phyloP scores from a whole-genome alignment of 192 early-diverging fungal genomes.

The Coemansia sp. region DNA sequence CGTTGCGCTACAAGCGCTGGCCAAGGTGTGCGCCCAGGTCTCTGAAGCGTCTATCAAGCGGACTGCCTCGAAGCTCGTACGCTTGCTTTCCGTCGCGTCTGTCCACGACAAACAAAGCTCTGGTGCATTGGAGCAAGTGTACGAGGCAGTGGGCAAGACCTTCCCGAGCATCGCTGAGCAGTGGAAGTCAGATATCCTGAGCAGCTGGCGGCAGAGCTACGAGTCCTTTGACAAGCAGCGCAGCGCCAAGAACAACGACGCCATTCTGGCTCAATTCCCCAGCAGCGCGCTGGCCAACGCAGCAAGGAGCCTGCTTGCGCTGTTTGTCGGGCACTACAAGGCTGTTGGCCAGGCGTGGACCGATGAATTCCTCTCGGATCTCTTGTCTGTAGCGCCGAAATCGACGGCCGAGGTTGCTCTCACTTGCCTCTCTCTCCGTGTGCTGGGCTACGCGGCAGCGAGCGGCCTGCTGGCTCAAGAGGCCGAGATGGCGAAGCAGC shows the following conservation, averaged over 20 bases:
- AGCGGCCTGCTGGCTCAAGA: constrained; percentile 13
- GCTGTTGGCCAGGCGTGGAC: constrained; percentile 25
- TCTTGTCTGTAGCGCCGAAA: constrained; percentile 5
- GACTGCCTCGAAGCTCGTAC: constrained; percentile 12
- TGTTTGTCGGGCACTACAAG: constrained; percentile 28
- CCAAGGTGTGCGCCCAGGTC: constrained; percentile 29
- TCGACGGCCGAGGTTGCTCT: constrained; percentile 12
- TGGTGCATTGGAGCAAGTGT: constrained; percentile 24
- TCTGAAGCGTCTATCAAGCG: constrained; percentile 1
- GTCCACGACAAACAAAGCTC: constrained; percentile 32
- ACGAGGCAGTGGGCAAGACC: constrained; percentile 13
- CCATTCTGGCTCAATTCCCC: constrained; percentile 39
- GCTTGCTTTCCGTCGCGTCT: constrained; percentile 17
- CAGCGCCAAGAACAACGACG: constrained; percentile 13
- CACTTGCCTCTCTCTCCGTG: constrained; percentile 36
- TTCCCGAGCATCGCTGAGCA: constrained; percentile 18
- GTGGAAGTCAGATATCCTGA: constrained; percentile 21
- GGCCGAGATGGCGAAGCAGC: constrained; percentile 8
- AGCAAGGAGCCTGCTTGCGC: constrained; percentile 34
- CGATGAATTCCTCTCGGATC: constrained; percentile 16
- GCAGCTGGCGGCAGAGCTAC: constrained; percentile 19
- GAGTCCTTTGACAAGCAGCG: constrained; percentile 14
- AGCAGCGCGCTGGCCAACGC: constrained; percentile 17
- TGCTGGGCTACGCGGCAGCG: constrained; percentile 31
- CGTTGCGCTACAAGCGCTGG: constrained; percentile 32